Evolutionary conservation across 305 asterid species (phyloP), one percentile per base, ranked within the genome.

Genomic region (Petunia hybrid): DNA sequence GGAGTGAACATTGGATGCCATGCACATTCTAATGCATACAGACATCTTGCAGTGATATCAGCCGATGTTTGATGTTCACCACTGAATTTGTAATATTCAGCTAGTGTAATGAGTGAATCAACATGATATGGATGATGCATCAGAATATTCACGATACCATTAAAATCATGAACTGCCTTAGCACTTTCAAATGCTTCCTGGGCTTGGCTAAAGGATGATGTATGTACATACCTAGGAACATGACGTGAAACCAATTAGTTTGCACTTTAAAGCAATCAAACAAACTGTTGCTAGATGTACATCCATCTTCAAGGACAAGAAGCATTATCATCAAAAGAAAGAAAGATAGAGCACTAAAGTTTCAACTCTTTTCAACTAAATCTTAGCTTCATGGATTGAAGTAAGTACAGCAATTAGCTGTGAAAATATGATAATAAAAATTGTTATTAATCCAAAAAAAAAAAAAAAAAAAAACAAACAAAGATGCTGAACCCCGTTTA

Each of bases 21-120:
- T 31, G 99, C 99, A 80, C 97, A 92, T 91, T 95, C 99, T 89
- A 92, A 85, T 46, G 95, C 97, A 16, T 91, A 94, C 82, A 95
- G 89, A 88, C 94, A 91, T 87, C 93, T 94, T 16, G 95, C 92
- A 75, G 83, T 90, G 60, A 95, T 90, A 86, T 95, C 98, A 46
- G 97, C 92, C 8, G 99, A 90, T 97, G 90, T 92, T 88, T 95
- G 97, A 78, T 88, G 97, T 84, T 95, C 99, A 51, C 99, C 99
- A 78, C 92, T 85, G 88, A 95, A 91, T 87, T 92, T 91, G 87
- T 94, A 93, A 82, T 95, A 95, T 84, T 94, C 97, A 0, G 99
- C 97, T 87, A 94, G 83, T 5, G 96, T 88, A 80, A 89, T 86
- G 83, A 95, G 95, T 4, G 98, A 95, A 59, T 95, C 99, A 67